Base-by-base conservation (phyloP, 305 asterid species). In the Caryopteris hybrid region DNA sequence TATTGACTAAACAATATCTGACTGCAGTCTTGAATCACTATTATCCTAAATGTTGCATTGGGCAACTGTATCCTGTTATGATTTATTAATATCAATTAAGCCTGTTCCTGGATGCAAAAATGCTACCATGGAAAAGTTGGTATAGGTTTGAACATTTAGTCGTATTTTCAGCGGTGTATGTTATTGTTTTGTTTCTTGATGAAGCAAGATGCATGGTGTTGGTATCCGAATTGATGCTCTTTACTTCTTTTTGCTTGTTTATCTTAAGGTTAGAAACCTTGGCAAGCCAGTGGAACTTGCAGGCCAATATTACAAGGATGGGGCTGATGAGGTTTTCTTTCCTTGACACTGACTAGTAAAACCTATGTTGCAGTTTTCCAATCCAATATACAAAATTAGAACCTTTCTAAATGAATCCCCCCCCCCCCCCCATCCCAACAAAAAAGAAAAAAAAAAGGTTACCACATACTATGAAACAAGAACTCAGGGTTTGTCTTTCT, bases 231-330 rank as follows among this genome's bases (percentile, higher is more conserved):
- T 50, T 61, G n/a, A 18, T 60, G n/a, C 25, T 11, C 34, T 31
- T 72, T 31, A 17, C 23, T 16, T 61, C 45, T 34, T 10, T 70
- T 5, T 58, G 59, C 25, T 39, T 27, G 16, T 65, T 69, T 31
- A 70, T 72, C 71, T 68, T 79, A 76, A 93, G 97, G 99, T 93
- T 78, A 84, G 99, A 74, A 93, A 93, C 86, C 96, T 93, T 38
- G 99, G 99, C 74, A 93, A 88, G 81, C 99, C 99, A 45, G 99
- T 93, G 47, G 99, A 85, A 39, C 97, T 90, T 76, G 97, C 99
- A 63, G 91, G 87, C 54, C 88, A 84, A 66, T 90, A 93, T 70
- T 93, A 93, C 83, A 79, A 61, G 73, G 96, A 93, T 74, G 97
- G 99, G 69, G 99, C 99, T 61, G 99, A 93, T 71, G 99, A 90